Evolutionary conservation across 1,139 yeast genomes (phyloP), one percentile per base, ranked within the genome.

Genomic region (Sugiyamaella pinicola): DNA sequence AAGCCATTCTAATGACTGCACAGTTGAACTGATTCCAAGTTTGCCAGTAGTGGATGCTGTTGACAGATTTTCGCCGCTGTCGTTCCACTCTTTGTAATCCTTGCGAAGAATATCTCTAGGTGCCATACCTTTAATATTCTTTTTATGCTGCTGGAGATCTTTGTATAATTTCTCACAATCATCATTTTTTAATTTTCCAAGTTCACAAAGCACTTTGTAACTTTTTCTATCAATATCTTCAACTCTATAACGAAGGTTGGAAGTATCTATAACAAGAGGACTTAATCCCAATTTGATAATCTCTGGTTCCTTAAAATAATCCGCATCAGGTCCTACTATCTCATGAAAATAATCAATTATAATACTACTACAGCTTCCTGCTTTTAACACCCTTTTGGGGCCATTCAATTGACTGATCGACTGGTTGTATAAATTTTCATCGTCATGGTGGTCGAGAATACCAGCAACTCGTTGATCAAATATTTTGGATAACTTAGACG

Each of bases 391-490:
- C 6, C 85, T 71, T 52, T 95, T 69, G 0, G 96, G 96, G 19
- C 74, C 70, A 1, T 61, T 54, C 0, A 57, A 64, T 4, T 58
- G 55, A 4, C 50, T 39, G 22, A 58, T 55, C 0, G 74, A 69
- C 19, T 72, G 66, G 13, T 61, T 38, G 60, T 77, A 82, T 13
- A 72, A 71, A 0, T 74, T 73, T 63, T 86, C 90, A 63, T 89
- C 96, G 5, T 76, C 86, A 66, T 91, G 99, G 65, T 91, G 99
- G 64, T 91, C 99, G 31, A 93, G 79, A 10, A 93, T 81, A 0
- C 84, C 84, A 0, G 70, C 71, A 0, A 89, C 83, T 1, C 68
- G 60, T 33, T 65, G 64, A 19, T 74, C 61, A 38, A 70, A 55
- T 52, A 65, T 34, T 53, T 61, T 53, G 47, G 74, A 60, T 56